phyloP scores from a whole-genome alignment of 371 early-diverging fungal species.

The Homolaphlyctis polyrhiza region DNA sequence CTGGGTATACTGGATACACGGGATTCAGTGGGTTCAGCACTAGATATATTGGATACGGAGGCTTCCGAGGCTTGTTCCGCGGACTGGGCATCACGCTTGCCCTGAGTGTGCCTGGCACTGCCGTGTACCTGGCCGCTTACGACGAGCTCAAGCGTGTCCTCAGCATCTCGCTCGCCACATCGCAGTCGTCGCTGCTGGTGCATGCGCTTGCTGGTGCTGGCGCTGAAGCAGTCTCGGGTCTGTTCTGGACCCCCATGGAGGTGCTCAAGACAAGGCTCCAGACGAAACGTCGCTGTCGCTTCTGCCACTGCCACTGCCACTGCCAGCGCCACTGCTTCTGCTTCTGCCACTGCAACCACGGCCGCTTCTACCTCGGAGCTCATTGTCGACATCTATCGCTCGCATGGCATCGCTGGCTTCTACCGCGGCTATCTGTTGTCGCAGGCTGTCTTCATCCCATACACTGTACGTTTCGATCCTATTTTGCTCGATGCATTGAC shows the following conservation, averaged over 20 bases:
- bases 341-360: slow-evolving; percentile 4
- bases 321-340: too few species aligned
- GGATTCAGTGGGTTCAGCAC: slow-evolving; percentile 10
- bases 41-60: slow-evolving; percentile 10
- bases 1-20: slow-evolving; percentile 8
- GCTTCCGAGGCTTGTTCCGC: slow-evolving; percentile 24
- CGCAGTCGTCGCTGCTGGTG: slow-evolving; percentile 15
- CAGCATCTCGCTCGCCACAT: slow-evolving; percentile 9
- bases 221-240: slow-evolving; percentile 34
- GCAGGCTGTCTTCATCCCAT: slow-evolving; percentile 66
- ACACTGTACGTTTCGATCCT: slow-evolving; percentile 23
- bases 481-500: slow-evolving; percentile 7
- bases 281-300: too few species aligned
- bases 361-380: slow-evolving; percentile 26
- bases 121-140: slow-evolving; percentile 67
- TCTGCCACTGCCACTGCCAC: neutral
- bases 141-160: slow-evolving; percentile 53
- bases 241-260: slow-evolving; percentile 74
- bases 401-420: slow-evolving; percentile 64
- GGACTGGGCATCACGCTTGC: slow-evolving; percentile 67
- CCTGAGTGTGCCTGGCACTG: slow-evolving; percentile 69
- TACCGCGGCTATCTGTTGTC: slow-evolving; percentile 69
- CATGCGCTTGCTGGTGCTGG: slow-evolving; percentile 29
- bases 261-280: slow-evolving; percentile 72
- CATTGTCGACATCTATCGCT: slow-evolving; percentile 43